These are phyloP conservation scores for Mucor racemosus DNA, from an alignment of 371 early-diverging fungal genomes.

Conservation along the genomic window DNA sequence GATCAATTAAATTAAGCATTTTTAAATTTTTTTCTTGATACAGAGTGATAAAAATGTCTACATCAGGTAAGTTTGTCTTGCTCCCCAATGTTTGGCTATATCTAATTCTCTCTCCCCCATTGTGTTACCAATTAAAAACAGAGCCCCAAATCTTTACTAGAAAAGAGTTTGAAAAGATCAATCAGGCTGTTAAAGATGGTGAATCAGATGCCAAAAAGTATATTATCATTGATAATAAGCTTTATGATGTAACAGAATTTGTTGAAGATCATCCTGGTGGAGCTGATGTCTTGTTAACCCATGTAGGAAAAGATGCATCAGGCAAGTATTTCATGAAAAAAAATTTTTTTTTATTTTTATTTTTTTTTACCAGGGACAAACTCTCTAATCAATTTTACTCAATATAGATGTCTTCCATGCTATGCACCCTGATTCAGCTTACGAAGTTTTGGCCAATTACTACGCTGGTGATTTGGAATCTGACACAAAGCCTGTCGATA, in stretches of 20 bases:
- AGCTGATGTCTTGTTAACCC: conserved; percentile 66
- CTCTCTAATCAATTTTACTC: neutral
- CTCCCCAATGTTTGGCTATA: conserved; percentile 21
- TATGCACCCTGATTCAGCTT: conserved; percentile 78
- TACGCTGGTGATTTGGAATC: conserved; percentile 78
- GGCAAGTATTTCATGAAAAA: conserved; percentile 41
- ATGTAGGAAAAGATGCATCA: conserved; percentile 85
- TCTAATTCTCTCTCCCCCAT: conserved; percentile 2
- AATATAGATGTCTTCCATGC: conserved; percentile 81
- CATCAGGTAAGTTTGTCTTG: conserved; percentile 11
- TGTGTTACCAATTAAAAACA: conserved; percentile 15
- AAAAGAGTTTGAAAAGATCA: conserved; percentile 41
- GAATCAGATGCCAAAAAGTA: conserved; percentile 58
- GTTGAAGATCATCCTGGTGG: conserved; percentile 88
- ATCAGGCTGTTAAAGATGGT: conserved; percentile 49
- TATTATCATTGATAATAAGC: conserved; percentile 81
- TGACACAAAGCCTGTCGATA: conserved; percentile 31
- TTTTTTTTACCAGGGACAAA: neutral
- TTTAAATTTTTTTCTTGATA: neutral
- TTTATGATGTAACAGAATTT: conserved; percentile 89
- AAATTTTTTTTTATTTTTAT: neutral
- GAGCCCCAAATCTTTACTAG: conserved; percentile 34
- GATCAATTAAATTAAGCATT: neutral
- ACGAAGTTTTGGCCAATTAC: conserved; percentile 76
- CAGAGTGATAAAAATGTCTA: conserved; percentile 3